Conservation (phyloP, 1,284 basidiomycete species). For the Sparassis latifolia region DNA sequence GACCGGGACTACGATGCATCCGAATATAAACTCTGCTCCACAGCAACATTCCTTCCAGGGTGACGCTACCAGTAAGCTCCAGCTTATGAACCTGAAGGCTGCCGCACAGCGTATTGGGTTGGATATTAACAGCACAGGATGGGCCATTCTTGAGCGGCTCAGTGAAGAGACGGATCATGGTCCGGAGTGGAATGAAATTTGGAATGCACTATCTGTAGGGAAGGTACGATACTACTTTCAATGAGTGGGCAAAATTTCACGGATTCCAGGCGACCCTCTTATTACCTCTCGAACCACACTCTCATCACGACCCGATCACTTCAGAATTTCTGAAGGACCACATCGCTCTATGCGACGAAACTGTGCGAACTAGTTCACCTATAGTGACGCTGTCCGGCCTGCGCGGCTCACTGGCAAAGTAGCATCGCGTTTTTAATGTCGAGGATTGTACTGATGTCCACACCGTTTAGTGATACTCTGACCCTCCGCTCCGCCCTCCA, state of each 20-base stretch:
- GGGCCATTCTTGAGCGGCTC: conserved; percentile 79
- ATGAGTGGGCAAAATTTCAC: background rate
- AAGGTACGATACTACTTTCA: conserved; percentile 43
- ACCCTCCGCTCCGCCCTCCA: conserved; percentile 63
- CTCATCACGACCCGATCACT: conserved; percentile 49
- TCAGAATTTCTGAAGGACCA: conserved; percentile 78
- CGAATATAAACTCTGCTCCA: conserved; percentile 29
- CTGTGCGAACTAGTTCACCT: conserved; percentile 38
- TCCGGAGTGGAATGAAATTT: conserved; percentile 72
- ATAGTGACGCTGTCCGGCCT: conserved; percentile 79
- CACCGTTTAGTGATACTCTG: conserved; percentile 42
- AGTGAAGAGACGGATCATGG: conserved; percentile 55
- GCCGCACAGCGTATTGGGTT: conserved; percentile 73
- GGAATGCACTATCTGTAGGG: conserved; percentile 57
- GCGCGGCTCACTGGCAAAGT: conserved; percentile 61
- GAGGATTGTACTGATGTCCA: too few relatives aligned
- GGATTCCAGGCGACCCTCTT: conserved; percentile 64
- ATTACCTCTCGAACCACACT: conserved; percentile 58
- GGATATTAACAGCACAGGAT: conserved; percentile 66
- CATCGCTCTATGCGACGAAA: conserved; percentile 53
- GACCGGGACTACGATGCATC: conserved; percentile 36
- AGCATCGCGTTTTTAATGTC: background rate
- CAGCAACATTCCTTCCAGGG: conserved; percentile 35
- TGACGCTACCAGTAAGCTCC: conserved; percentile 61
- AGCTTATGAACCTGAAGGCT: conserved; percentile 77